Evolutionary conservation across 768 basidiomycete genomes (phyloP).

Genomic region (Lactarius sanguifluus): DNA sequence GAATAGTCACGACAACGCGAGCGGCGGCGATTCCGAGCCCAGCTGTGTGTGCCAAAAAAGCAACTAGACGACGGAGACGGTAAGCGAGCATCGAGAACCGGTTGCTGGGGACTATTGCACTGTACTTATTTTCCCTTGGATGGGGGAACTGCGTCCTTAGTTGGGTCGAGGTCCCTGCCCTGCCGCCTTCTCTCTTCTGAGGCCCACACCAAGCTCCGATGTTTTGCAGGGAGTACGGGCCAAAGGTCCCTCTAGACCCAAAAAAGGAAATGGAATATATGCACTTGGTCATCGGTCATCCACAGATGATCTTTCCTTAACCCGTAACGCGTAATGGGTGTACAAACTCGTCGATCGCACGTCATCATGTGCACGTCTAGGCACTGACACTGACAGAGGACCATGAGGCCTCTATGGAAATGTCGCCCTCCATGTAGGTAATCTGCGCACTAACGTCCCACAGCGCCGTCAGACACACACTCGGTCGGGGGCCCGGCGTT

Average conservation of each 20-base stretch:
- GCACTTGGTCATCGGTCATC: background rate
- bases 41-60: background rate
- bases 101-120: background rate
- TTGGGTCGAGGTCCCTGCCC: background rate
- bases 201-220: slow-evolving; percentile 18
- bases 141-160: background rate
- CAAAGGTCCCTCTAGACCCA: background rate
- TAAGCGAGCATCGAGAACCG: background rate
- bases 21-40: background rate
- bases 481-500: background rate
- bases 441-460: slow-evolving; percentile 1
- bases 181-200: background rate
- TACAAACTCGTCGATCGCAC: slow-evolving; percentile 15
- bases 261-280: slow-evolving; percentile 1
- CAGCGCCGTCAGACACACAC: background rate
- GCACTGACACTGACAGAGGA: background rate
- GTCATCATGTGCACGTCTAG: slow-evolving; percentile 15
- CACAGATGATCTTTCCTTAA: background rate
- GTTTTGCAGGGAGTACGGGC: background rate
- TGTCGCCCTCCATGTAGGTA: slow-evolving; percentile 1
- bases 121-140: background rate
- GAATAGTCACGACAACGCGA: slow-evolving; percentile 3
- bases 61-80: slow-evolving; percentile 5
- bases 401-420: slow-evolving; percentile 7
- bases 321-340: background rate